Conservation (phyloP, 75 land plant genomes). For the Pinus albicaulis region DNA sequence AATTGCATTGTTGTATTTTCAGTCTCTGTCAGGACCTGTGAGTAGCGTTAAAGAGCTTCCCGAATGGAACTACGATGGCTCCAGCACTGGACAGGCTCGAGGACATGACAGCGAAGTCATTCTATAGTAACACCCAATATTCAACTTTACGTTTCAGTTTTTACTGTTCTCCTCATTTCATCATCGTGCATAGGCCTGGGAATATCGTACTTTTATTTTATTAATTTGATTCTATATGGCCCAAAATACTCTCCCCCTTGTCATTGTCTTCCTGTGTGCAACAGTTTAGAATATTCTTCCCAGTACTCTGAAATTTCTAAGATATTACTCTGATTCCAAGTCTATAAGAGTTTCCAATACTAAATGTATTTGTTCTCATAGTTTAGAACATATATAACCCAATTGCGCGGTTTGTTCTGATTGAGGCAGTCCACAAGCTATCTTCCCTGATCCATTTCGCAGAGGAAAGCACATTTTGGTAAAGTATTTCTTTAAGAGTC, state of each 20-base stretch:
- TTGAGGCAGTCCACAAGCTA: slow-evolving; percentile 82
- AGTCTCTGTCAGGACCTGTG: slow-evolving; percentile 74
- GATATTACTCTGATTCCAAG: neutral
- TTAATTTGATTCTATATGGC: too few relatives aligned
- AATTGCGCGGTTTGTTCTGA: neutral
- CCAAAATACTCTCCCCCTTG: too few relatives aligned
- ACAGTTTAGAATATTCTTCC: neutral
- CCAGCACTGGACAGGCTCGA: slow-evolving; percentile 95
- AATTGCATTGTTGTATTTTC: neutral
- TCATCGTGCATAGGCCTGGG: neutral
- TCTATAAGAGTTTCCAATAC: neutral
- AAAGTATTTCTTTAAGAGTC: slow-evolving; percentile 2
- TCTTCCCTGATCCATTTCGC: slow-evolving; percentile 93
- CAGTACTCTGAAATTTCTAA: neutral
- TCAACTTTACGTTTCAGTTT: neutral
- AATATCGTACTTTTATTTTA: too few relatives aligned
- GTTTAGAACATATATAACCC: neutral
- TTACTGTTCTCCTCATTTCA: neutral
- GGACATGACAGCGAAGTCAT: slow-evolving; percentile 97
- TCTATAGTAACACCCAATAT: slow-evolving; percentile 41
- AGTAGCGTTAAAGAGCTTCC: slow-evolving; percentile 65
- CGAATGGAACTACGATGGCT: slow-evolving; percentile 96
- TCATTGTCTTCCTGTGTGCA: neutral
- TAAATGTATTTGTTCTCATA: neutral
- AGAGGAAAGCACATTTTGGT: slow-evolving; percentile 94